Base-by-base conservation (phyloP, 495 filamentous ascomycete genomes). In the Amorphotheca resinae region DNA sequence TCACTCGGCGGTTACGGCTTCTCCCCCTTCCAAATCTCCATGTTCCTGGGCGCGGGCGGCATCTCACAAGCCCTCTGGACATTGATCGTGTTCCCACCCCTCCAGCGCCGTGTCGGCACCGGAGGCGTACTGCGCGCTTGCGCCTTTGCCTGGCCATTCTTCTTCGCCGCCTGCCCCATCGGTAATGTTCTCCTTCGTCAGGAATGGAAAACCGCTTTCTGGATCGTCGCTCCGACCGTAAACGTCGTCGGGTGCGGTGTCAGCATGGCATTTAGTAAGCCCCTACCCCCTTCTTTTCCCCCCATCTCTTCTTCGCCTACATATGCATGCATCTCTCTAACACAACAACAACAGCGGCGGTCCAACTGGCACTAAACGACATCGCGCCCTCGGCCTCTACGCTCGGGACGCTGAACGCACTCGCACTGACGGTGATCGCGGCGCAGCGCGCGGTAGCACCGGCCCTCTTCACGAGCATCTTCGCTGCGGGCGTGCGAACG, bases 361-460 rank as follows among this genome's bases (percentile, higher is more conserved):
- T 74, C 17, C 79, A 83, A 63, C 72, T 84, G 17, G 73, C 72
- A 23, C 46, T 86, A 20, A 86, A 84, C 59, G 75, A 82, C 44
- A 70, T 80, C 9, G 65, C 76, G 11, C 81, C 81, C 0, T 48
- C 48, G 11, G 65, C 70, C 11, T 55, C 54, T 22, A 68, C 69
- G 5, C 59, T 84, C 20, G 79, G 76, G 4, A 80, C 73, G 11
- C 57, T 86, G 18, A 84, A 83, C 39, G 75, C 76, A 1, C 35
- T 86, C 2, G 71, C 73, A 0, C 62, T 84, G 41, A 71, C 75
- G 1, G 33, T 72, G 2, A 49, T 60, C 2, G 73, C 70, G 41
- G 70, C 54, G 9, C 47, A 67, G 35, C 65, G 81, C 17, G 63
- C 77, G 1, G 65, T 84, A 46, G 65, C 66, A 20, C 81, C 81